Evolutionary conservation across 345 rosid species (phyloP), one percentile per base, ranked within the genome.

Genomic region (Hevea brasiliensis): DNA sequence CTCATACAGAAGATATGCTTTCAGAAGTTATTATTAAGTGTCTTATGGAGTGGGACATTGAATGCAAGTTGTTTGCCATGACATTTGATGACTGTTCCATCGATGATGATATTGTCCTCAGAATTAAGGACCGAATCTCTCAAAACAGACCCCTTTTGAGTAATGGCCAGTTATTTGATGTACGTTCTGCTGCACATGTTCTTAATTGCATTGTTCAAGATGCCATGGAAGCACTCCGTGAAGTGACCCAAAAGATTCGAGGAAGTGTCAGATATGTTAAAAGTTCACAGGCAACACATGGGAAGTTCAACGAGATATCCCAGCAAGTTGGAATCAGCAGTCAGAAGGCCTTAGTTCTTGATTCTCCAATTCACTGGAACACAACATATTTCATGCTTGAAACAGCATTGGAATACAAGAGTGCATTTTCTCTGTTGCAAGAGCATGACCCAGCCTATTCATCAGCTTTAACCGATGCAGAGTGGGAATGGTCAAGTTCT

Each of bases 31-130:
- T 94, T 61, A 82, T 88, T 37, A 85, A 84, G 75, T 90, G 89
- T 77, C 83, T 94, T 71, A 82, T 77, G 82, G 98, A 90, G 41
- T 94, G 98, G 98, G 90, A 87, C 74, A 84, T 94, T 37, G 98
- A 94, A 61, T 84, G 76, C 80, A 94, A 92, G 89, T 84, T 92
- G 82, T 94, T 92, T 81, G 91, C 96, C 47, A 73, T 94, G 68
- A 90, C 97, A 14, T 89, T 90, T 76, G 98, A 88, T 76, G 86
- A 87, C 65, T 87, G 85, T 59, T 83, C 83, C 47, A 73, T 77
- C 13, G 89, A 86, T n/a, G 92, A 94, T 68, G 90, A 86, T 77
- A 85, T 88, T 74, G 81, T 92, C 82, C 74, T 62, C 68, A 83
- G 84, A 77, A 87, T 92, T 71, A 90, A 84, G 81, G 92, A 86